Conservation (phyloP, 345 rosid species). For the Bruguiera gymnorhiza region DNA sequence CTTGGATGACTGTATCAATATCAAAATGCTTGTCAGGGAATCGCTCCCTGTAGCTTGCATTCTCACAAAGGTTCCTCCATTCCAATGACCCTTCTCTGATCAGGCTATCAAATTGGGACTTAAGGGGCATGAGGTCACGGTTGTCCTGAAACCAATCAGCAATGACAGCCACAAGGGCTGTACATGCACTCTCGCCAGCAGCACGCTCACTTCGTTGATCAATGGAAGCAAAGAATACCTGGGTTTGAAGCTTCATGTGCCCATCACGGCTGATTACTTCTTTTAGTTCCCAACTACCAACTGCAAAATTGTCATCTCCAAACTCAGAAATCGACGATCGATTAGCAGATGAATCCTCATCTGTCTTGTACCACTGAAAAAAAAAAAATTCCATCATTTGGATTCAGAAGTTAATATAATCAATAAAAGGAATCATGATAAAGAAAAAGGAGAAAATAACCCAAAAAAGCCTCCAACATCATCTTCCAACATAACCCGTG, state of each 20-base stretch:
- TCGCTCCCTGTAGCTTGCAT: constrained; percentile 58
- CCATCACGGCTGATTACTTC: constrained; percentile 87
- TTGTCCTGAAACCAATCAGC: constrained; percentile 90
- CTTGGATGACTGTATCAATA: constrained; percentile 89
- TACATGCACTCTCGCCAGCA: constrained; percentile 95
- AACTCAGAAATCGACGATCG: constrained; percentile 71
- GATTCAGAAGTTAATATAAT: constrained; percentile 3
- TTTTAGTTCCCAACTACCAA: constrained; percentile 86
- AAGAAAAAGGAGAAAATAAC: background rate
- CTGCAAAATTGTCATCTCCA: constrained; percentile 86
- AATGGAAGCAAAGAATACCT: constrained; percentile 83
- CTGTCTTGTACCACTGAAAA: constrained; percentile 71
- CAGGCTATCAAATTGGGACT: constrained; percentile 85
- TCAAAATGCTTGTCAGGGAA: constrained; percentile 96
- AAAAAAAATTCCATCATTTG: background rate
- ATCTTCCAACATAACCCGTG: background rate
- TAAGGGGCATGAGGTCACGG: constrained; percentile 72
- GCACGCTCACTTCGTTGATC: constrained; percentile 94
- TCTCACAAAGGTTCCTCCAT: constrained; percentile 92
- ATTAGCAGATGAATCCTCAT: constrained; percentile 56
- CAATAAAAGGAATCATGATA: background rate
- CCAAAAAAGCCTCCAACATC: background rate
- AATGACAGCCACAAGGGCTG: constrained; percentile 91
- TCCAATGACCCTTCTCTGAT: constrained; percentile 91
- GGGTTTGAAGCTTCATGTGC: constrained; percentile 69